These are phyloP conservation scores for Ophiobolus disseminans DNA, from an alignment of 2,329 filamentous ascomycete genomes.

Conservation along the genomic window DNA sequence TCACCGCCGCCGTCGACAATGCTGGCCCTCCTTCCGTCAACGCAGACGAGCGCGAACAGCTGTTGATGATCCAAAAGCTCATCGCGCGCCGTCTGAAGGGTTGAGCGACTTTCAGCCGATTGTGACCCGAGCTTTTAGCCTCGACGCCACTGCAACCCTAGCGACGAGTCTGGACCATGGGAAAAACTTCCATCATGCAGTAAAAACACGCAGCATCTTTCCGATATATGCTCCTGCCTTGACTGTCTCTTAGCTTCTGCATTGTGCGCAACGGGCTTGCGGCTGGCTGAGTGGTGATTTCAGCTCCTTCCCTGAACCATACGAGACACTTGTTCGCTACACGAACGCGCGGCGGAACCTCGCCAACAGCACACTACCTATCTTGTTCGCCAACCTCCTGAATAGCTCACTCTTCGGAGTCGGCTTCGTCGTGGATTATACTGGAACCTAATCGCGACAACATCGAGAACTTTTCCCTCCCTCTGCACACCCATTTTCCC, in stretches of 20 bases:
- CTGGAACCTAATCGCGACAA: not conserved
- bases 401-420: not conserved
- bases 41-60: conserved; percentile 36
- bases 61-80: conserved; percentile 41
- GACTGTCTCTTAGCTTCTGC: not conserved
- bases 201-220: conserved; percentile 8
- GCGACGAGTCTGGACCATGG: conserved; percentile 26
- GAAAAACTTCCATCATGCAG: conserved; percentile 19
- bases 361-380: conserved; percentile 8
- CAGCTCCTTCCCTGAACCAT: conserved; percentile 17
- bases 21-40: conserved; percentile 33
- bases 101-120: conserved; percentile 24
- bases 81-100: conserved; percentile 41
- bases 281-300: conserved; percentile 13
- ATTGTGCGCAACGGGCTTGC: not conserved
- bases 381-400: conserved; percentile 1
- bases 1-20: conserved; percentile 40
- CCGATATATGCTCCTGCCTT: conserved; percentile 3
- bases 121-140: conserved; percentile 22
- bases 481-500: not conserved
- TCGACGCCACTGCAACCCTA: conserved; percentile 25
- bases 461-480: not conserved
- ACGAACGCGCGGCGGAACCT: conserved; percentile 20
- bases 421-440: not conserved
- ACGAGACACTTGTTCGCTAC: conserved; percentile 24